Percentiles rank a stretch among this genome's conserved stretches.
phyloP scores from a whole-genome alignment of 345 rosid genomes.

The Linum tenue region DNA sequence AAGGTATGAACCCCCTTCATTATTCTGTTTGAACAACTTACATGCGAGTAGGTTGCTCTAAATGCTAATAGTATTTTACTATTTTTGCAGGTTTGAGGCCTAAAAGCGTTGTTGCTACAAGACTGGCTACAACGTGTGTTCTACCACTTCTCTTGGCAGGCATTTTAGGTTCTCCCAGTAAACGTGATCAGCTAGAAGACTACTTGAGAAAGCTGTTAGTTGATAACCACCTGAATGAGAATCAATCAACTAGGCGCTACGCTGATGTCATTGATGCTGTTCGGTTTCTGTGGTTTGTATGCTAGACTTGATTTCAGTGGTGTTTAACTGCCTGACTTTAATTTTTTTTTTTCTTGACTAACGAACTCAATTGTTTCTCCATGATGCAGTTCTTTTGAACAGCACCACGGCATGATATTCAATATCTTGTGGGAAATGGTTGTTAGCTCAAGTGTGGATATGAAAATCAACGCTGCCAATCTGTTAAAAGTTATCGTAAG shows the following conservation, averaged over 20 bases:
- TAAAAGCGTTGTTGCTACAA: constrained; percentile 62
- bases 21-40: constrained; percentile 8
- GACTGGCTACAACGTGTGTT: constrained; percentile 64
- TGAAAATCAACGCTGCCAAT: constrained; percentile 73
- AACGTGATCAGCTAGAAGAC: constrained; percentile 50
- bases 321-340: constrained; percentile 1
- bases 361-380: constrained; percentile 9
- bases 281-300: constrained; percentile 86
- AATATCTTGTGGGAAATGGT: constrained; percentile 95
- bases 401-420: constrained; percentile 74
- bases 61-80: constrained; percentile 9
- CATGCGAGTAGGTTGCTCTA: constrained; percentile 8
- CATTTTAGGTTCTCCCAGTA: constrained; percentile 80
- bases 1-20: constrained; percentile 33
- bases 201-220: constrained; percentile 74
- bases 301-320: constrained; percentile 3
- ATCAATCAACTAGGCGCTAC: constrained; percentile 36
- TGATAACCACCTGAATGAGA: constrained; percentile 45
- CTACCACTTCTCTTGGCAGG: constrained; percentile 90
- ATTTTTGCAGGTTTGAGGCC: constrained; percentile 70
- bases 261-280: constrained; percentile 65
- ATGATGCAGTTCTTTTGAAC: constrained; percentile 64
- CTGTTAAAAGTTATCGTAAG: constrained; percentile 78
- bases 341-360: constrained; percentile 17
- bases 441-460: constrained; percentile 62